phyloP scores from a whole-genome alignment of 352 stramenopile genomes.

The Salisapilia sapeloensis region DNA sequence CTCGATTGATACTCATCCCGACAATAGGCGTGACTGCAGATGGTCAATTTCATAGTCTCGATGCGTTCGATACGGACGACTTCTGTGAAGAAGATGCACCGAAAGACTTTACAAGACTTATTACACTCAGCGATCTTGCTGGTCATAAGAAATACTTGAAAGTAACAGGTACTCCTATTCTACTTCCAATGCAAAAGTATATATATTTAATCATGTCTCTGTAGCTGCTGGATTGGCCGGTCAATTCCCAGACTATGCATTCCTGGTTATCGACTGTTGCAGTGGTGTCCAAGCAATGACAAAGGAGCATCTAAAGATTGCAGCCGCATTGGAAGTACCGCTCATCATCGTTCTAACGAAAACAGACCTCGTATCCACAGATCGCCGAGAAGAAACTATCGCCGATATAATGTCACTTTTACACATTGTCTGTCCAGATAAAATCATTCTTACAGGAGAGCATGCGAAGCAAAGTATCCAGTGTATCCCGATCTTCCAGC shows the following conservation, averaged over 20 bases:
- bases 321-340: slow-evolving; percentile 35
- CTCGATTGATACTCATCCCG: no score
- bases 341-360: slow-evolving; percentile 79
- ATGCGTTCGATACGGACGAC: slow-evolving; percentile 25
- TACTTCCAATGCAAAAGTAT: not conserved
- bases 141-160: slow-evolving; percentile 83
- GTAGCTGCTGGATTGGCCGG: slow-evolving; percentile 58
- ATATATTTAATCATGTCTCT: slow-evolving; percentile 1
- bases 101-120: slow-evolving; percentile 17
- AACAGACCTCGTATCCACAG: slow-evolving; percentile 18
- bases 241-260: slow-evolving; percentile 74
- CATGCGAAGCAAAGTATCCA: slow-evolving; percentile 4
- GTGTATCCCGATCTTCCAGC: slow-evolving; percentile 31
- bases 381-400: slow-evolving; percentile 29
- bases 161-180: slow-evolving; percentile 21
- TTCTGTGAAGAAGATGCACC: slow-evolving; percentile 27
- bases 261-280: slow-evolving; percentile 63
- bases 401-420: slow-evolving; percentile 26
- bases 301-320: slow-evolving; percentile 64
- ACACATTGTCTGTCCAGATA: slow-evolving; percentile 9
- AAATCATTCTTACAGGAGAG: slow-evolving; percentile 2
- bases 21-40: slow-evolving; percentile 20
- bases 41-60: slow-evolving; percentile 30
- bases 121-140: slow-evolving; percentile 61
- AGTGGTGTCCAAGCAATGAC: slow-evolving; percentile 57